Base-by-base conservation (phyloP, 2,329 filamentous ascomycete genomes). In the Leptodontidium sp. region DNA sequence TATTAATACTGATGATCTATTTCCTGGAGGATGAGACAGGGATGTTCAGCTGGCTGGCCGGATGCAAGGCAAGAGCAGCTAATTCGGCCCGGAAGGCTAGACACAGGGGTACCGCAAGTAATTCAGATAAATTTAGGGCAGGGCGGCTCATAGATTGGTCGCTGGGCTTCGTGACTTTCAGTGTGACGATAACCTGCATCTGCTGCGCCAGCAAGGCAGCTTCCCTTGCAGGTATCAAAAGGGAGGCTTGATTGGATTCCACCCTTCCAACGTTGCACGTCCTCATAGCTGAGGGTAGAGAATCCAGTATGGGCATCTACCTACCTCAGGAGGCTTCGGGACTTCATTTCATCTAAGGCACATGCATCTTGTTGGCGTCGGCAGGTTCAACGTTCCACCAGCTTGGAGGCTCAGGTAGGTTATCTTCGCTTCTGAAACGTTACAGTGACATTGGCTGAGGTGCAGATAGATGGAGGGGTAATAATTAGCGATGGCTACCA, bases 391-490 rank as follows among this genome's bases (percentile, higher is more conserved):
- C 38, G 55, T 59, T 59, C 55, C 55, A 59, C 55, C 11, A 35
- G 12, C n/a, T 4, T 59, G 55, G 55, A 59, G 55, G 55, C 55
- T 59, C 55, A 59, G 55, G 21, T 26, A 59, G n/a, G 35, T 59
- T 43, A 14, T 43, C 11, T 21, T 43, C 35, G 21, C 35, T 59
- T 59, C 55, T 59, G 55, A 59, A 40, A 59, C 55, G 55, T 59
- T 59, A 59, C 55, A 59, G 55, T 59, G 55, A 59, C 55, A 59
- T 45, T 59, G 17, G 38, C 38, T 59, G n/a, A 40, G 55, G 38
- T 43, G 21, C 55, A 59, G 35, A 59, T 43, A 45, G 55, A 59
- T 21, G 47, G 29, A 57, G n/a, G 35, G 35, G 55, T 59, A 4
- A 17, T 26, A n/a, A 59, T 59, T 59, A 40, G 50, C 26, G 50